These are phyloP conservation scores for Anthracocystis setariae DNA, from an alignment of 1,284 basidiomycete genomes.

Conservation along the genomic window DNA sequence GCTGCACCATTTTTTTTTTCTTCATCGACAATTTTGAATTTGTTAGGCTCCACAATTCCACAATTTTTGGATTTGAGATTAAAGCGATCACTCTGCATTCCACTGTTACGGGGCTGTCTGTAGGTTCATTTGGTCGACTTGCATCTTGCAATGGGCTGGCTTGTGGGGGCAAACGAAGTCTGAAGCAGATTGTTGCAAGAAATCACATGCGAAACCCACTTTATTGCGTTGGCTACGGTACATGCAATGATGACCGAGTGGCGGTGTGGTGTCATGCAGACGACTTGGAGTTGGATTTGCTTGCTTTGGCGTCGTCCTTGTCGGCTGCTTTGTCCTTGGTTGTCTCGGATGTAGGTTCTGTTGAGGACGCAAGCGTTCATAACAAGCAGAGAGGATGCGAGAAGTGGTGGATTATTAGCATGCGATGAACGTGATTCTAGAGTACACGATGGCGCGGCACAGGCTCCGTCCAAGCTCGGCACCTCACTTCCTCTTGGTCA, in stretches of 20 bases:
- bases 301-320: constrained; percentile 7
- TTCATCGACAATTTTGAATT: not conserved
- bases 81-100: too few species aligned
- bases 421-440: constrained; percentile 12
- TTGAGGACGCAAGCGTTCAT: not conserved
- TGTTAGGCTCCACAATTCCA: not conserved
- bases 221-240: constrained; percentile 18
- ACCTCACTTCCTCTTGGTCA: constrained; percentile 19
- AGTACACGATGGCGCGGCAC: constrained; percentile 9
- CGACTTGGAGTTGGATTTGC: constrained; percentile 13
- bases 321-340: constrained; percentile 7
- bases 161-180: not conserved
- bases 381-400: constrained; percentile 1
- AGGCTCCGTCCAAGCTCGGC: not conserved
- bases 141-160: not conserved
- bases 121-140: too few species aligned
- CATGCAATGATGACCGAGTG: not conserved
- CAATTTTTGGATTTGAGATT: not conserved
- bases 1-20: not conserved
- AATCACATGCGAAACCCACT: constrained; percentile 2
- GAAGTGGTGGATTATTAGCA: constrained; percentile 38
- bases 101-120: too few species aligned
- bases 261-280: not conserved
- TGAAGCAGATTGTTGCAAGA: not conserved
- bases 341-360: constrained; percentile 9